Conservation (phyloP, 2,329 filamentous ascomycete species). For the Scolecobasidium constrictum region DNA sequence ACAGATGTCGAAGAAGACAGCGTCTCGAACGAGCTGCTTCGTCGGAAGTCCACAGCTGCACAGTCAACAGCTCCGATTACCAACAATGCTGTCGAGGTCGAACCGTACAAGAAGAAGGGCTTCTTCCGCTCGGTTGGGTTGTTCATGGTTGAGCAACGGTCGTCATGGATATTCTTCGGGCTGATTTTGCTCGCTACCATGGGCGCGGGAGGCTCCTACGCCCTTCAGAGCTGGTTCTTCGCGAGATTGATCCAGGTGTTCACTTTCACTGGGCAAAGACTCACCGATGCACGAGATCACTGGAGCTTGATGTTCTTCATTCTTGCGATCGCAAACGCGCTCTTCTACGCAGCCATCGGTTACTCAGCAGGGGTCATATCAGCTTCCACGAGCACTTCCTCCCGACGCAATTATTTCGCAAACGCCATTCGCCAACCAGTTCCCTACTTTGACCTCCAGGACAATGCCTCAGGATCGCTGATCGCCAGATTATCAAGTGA, state of each 20-base stretch:
- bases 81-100: slow-evolving; percentile 6
- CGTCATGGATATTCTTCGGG: slow-evolving; percentile 22
- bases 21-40: not conserved
- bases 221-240: slow-evolving; percentile 28
- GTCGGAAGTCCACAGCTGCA: not conserved
- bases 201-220: slow-evolving; percentile 23
- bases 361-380: slow-evolving; percentile 20
- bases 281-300: slow-evolving; percentile 37
- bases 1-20: slow-evolving; percentile 4
- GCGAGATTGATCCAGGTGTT: slow-evolving; percentile 27
- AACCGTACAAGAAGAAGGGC: slow-evolving; percentile 14
- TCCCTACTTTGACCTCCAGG: slow-evolving; percentile 49
- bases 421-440: slow-evolving; percentile 48
- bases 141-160: slow-evolving; percentile 23
- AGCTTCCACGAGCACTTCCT: slow-evolving; percentile 25
- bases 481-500: slow-evolving; percentile 46
- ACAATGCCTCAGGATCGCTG: slow-evolving; percentile 50
- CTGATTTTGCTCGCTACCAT: slow-evolving; percentile 20
- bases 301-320: slow-evolving; percentile 58
- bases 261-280: slow-evolving; percentile 18
- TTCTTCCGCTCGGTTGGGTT: slow-evolving; percentile 22
- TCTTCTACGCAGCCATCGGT: slow-evolving; percentile 43
- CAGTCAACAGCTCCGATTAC: not conserved
- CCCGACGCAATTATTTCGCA: slow-evolving; percentile 50
- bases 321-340: slow-evolving; percentile 41